These are phyloP conservation scores for Albatrellus ellisii DNA, from an alignment of 768 basidiomycete species.

Conservation along the genomic window DNA sequence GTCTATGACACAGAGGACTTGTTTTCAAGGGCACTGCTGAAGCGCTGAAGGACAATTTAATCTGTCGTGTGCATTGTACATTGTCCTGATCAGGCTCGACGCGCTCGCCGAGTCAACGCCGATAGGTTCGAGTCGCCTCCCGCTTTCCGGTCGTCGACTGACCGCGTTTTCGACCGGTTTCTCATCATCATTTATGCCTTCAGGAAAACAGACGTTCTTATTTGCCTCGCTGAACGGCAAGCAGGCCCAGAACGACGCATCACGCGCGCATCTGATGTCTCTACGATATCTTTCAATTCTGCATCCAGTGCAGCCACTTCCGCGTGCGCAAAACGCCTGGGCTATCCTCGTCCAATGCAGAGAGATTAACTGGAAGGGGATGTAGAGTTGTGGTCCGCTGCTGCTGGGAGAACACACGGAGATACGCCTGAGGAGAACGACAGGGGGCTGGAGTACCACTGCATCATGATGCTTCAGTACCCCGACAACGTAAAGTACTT, in stretches of 20 bases:
- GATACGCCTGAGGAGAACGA: slow-evolving; percentile 4
- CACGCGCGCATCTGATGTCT: slow-evolving; percentile 64
- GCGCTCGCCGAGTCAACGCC: no score
- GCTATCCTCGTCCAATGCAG: no score
- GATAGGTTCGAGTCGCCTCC: no score
- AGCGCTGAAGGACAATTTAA: no score
- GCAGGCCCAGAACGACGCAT: slow-evolving; percentile 36
- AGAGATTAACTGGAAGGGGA: slow-evolving; percentile 53
- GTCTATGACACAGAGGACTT: no score
- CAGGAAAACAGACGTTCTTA: slow-evolving; percentile 34
- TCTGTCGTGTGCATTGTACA: no score
- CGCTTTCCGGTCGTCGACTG: no score
- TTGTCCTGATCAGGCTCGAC: no score
- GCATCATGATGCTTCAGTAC: slow-evolving; percentile 57
- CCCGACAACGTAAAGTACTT: slow-evolving; percentile 63
- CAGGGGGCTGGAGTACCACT: slow-evolving; percentile 47
- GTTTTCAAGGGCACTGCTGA: no score
- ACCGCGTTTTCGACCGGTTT: no score
- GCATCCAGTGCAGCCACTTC: slow-evolving; percentile 47
- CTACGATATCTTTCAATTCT: slow-evolving; percentile 60
- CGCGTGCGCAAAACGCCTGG: slow-evolving; percentile 59
- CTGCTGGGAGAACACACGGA: slow-evolving; percentile 27
- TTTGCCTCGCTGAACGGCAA: slow-evolving; percentile 47
- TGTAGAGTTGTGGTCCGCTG: slow-evolving; percentile 59
- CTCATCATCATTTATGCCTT: slow-evolving; percentile 10